Base-by-base conservation (phyloP, 2,329 filamentous ascomycete genomes). In the Emericellopsis atlantica region DNA sequence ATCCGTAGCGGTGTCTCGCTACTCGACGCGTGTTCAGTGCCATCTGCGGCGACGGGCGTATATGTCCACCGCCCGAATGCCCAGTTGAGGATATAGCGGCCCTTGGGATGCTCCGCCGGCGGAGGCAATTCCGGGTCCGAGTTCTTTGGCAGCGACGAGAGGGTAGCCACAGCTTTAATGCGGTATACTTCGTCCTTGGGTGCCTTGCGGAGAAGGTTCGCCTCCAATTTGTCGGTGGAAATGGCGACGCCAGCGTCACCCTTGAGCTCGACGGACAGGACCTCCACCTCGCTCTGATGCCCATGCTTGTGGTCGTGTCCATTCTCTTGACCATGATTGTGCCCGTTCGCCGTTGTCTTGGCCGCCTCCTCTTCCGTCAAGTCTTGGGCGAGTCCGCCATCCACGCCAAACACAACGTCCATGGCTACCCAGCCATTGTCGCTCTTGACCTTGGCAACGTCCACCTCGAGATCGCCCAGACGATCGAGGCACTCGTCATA, bases 51-150 rank as follows among this genome's bases (percentile, higher is more conserved):
- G 4, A 72, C 54, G 5, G 75, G 69, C 2, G 88, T 93, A 54
- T 90, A 95, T 0, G 79, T 94, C 90, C 92, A 98, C 24, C 92
- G 74, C 1, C 88, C 88, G 62, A 98, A 98, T 0, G 92, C 92
- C 92, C 92, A 98, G 59, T 98, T 98, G 44, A 98, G 72, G 36
- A 98, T 95, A 56, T 92, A 95, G 42, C 84, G 70, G 3, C 54
- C 57, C 2, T 45, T 45, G 4, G 61, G 50, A 37, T 53, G 51
- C 5, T 58, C 48, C 7, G 52, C 53, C 5, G 56, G 55, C 26
- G 60, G 52, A 7, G 58, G 55, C 0, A 56, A 50, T 32, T 72
- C 67, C 21, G 67, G 64, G 42, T 75, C 72, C 1, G 76, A 78
- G 51, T 67, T 68, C 15, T 50, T 48, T 8, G 76, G 65, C 0